These are phyloP conservation scores for Vachellia pachyceras DNA, from an alignment of 306 rosid genomes.

Conservation along the genomic window DNA sequence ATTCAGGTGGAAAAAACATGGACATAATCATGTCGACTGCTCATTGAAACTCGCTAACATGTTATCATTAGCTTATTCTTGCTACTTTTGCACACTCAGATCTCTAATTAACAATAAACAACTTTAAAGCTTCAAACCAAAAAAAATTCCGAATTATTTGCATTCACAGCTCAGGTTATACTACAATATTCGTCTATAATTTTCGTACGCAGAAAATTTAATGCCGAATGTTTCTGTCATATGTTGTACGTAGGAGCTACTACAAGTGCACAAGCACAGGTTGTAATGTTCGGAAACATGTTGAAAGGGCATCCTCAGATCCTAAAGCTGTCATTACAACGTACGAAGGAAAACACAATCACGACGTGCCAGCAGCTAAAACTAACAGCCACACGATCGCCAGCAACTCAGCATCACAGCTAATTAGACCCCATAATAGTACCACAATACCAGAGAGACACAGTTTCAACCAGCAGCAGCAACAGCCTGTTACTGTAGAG, in stretches of 20 bases:
- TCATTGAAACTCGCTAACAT: neutral
- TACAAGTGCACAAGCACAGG: constrained; percentile 84
- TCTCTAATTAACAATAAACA: neutral
- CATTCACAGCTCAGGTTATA: too few relatives aligned
- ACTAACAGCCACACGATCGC: constrained; percentile 67
- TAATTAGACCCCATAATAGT: constrained; percentile 47
- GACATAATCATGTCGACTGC: neutral
- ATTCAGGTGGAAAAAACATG: neutral
- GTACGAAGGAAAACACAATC: constrained; percentile 90
- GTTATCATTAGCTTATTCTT: neutral
- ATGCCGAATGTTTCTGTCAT: constrained; percentile 18
- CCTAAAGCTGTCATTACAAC: constrained; percentile 92
- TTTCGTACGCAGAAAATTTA: constrained; percentile 7
- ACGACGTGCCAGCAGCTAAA: constrained; percentile 86
- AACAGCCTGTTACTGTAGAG: constrained; percentile 57
- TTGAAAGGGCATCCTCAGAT: constrained; percentile 86
- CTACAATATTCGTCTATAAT: constrained; percentile 19
- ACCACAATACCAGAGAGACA: constrained; percentile 41
- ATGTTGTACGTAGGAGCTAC: constrained; percentile 68
- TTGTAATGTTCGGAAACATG: constrained; percentile 86
- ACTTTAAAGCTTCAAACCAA: neutral
- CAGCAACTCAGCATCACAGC: constrained; percentile 53
- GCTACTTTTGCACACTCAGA: neutral
- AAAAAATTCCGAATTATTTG: too few relatives aligned
- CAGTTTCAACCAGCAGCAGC: constrained; percentile 35